Evolutionary conservation across 2,329 filamentous ascomycete genomes (phyloP).

Genomic region (Colletotrichum nymphaeae): DNA sequence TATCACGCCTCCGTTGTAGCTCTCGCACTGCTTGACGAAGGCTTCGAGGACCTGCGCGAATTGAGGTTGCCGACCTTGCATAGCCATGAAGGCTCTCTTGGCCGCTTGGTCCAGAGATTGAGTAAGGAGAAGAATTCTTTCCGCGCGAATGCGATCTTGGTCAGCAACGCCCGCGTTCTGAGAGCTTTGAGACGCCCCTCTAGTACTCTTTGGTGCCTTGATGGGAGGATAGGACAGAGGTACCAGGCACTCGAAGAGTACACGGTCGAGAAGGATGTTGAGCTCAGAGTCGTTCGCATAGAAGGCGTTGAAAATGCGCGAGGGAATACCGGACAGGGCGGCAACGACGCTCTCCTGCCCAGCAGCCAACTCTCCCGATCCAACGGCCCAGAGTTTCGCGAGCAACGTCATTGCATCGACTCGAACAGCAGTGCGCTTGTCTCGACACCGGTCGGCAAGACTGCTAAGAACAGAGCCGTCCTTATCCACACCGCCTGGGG

Average conservation of each 20-base stretch:
- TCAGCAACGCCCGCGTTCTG: constrained; percentile 60
- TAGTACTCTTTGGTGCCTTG: constrained; percentile 66
- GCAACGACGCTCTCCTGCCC: constrained; percentile 81
- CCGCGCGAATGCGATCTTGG: constrained; percentile 81
- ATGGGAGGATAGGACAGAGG: constrained; percentile 85
- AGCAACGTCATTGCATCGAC: constrained; percentile 88
- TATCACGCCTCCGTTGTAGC: constrained; percentile 88
- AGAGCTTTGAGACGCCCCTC: constrained; percentile 63
- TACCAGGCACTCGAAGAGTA: constrained; percentile 88
- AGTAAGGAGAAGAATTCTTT: constrained; percentile 85
- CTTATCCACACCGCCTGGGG: constrained; percentile 79
- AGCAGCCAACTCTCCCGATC: constrained; percentile 84
- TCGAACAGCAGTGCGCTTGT: constrained; percentile 84
- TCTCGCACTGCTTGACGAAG: constrained; percentile 87
- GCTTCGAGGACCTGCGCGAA: constrained; percentile 79
- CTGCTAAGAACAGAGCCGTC: constrained; percentile 83
- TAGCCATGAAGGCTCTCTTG: constrained; percentile 88
- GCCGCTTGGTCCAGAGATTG: constrained; percentile 81
- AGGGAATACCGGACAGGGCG: constrained; percentile 85
- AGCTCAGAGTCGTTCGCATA: constrained; percentile 92
- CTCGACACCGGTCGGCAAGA: constrained; percentile 88
- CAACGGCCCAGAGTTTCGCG: constrained; percentile 93
- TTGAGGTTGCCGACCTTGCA: constrained; percentile 81
- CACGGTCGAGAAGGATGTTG: constrained; percentile 84
- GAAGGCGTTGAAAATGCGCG: constrained; percentile 85